Base-by-base conservation (phyloP, 768 basidiomycete species). In the Termitomyces sp. region DNA sequence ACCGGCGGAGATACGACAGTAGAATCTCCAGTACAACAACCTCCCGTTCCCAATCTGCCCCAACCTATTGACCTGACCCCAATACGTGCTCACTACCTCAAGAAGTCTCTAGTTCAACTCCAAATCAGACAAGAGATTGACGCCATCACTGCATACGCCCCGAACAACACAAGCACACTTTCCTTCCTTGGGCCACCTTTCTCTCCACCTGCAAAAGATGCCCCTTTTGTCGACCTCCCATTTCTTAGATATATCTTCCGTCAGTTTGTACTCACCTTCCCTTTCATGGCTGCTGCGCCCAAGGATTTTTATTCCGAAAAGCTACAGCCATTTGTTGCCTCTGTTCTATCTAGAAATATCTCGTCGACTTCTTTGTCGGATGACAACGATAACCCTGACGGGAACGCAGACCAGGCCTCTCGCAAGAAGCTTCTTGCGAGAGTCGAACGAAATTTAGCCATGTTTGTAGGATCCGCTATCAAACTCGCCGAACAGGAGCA, bases 21-120 rank as follows among this genome's bases (percentile, higher is more conserved):
- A 28, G 21, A 38, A 9, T 30, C 33, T 48, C 31, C 53, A 17
- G 7, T 7, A n/a, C 21, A 46, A 26, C 40, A 50, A 33, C 8
- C 51, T 42, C 47, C 51, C 57, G 35, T 40, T 19, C 12, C 38
- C 6, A 14, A 17, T 6, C 17, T 4, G 30, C 44, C 51, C 33
- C 43, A 61, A 42, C 40, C 46, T 23, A 56, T 66, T 17, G 71
- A 74, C 50, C 83, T 98, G 49, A 91, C 93, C 1, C 91, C 96
- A 12, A 75, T 95, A 48, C 87, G 95, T 43, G 94, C 95, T 4
- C 97, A 99, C 68, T 99, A 99, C 72, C 90, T 99, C 69, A 99
- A 98, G 78, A 98, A 98, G 71, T 82, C 91, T 17, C 85, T 99
- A 55, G 80, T 98, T 44, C 84, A 89, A 62, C 85, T 98, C 51